A percentile compares a stretch with the other conserved stretches of the same genome.
Conservation (phyloP, 225 moss, liverwort and hornwort species). For the Lunularia cruciata region DNA sequence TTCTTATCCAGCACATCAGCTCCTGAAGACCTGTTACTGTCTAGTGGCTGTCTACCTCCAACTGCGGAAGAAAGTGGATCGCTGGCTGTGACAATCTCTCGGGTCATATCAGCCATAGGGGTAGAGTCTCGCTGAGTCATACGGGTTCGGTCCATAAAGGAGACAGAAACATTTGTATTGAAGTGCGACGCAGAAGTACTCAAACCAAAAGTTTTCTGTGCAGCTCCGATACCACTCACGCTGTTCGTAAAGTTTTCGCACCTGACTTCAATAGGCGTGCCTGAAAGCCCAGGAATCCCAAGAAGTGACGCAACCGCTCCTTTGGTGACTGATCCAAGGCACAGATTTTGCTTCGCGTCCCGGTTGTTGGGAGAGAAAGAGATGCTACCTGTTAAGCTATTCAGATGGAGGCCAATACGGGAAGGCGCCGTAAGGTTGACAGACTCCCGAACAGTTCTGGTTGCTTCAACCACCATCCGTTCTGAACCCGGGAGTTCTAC, state of each 20-base stretch:
- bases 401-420: constrained; percentile 84
- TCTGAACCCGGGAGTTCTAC: constrained; percentile 34
- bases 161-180: constrained; percentile 29
- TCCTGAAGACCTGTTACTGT: constrained; percentile 29
- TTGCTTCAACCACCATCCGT: constrained; percentile 16
- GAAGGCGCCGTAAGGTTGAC: constrained; percentile 40
- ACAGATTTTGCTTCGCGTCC: constrained; percentile 42
- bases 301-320: constrained; percentile 67
- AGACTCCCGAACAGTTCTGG: constrained; percentile 39
- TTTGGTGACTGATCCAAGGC: constrained; percentile 52
- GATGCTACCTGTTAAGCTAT: constrained; percentile 66
- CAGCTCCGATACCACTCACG: constrained; percentile 26
- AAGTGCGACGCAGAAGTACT: constrained; percentile 29
- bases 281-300: constrained; percentile 51
- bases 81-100: not conserved
- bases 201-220: constrained; percentile 41
- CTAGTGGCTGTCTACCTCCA: constrained; percentile 29
- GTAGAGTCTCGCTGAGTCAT: constrained; percentile 27
- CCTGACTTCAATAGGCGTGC: constrained; percentile 38
- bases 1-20: constrained; percentile 26
- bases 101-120: constrained; percentile 17
- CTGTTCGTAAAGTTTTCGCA: constrained; percentile 37
- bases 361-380: constrained; percentile 55
- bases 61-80: constrained; percentile 26
- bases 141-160: constrained; percentile 59